Evolutionary conservation across 176 grass and related monocot genomes (phyloP).

Genomic region (Zea mays): DNA sequence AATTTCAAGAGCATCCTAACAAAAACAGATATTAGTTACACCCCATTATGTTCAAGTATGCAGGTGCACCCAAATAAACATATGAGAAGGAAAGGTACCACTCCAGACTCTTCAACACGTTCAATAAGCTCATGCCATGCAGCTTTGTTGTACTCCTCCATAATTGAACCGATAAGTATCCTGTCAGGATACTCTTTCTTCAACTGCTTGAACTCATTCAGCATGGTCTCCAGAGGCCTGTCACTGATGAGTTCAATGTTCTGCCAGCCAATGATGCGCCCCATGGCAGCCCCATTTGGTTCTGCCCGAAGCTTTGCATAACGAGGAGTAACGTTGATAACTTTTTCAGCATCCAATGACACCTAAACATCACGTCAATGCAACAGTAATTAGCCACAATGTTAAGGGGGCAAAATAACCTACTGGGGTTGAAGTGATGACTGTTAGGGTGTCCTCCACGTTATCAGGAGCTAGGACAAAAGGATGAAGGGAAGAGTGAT

Average conservation of each 20-base stretch:
- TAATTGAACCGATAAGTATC: slow-evolving; percentile 94
- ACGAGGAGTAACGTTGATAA: slow-evolving; percentile 94
- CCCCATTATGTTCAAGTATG: slow-evolving; percentile 15
- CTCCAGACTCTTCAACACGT: slow-evolving; percentile 83
- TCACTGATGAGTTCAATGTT: slow-evolving; percentile 99
- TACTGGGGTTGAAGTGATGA: slow-evolving; percentile 10
- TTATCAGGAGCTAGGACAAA: too few species aligned
- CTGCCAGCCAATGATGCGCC: slow-evolving; percentile 91
- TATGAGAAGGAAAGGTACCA: slow-evolving; percentile 34
- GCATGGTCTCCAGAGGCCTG: slow-evolving; percentile 86
- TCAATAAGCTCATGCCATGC: slow-evolving; percentile 99
- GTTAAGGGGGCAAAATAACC: background rate
- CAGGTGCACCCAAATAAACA: slow-evolving; percentile 21
- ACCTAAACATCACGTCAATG: slow-evolving; percentile 50
- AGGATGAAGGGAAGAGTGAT: too few species aligned
- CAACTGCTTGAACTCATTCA: slow-evolving; percentile 87
- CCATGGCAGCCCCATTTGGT: slow-evolving; percentile 76
- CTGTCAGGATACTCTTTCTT: slow-evolving; percentile 93
- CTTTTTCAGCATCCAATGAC: slow-evolving; percentile 89
- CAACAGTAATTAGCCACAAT: slow-evolving; percentile 24
- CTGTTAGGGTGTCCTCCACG: too few species aligned
- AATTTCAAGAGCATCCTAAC: slow-evolving; percentile 92
- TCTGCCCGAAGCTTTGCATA: slow-evolving; percentile 82
- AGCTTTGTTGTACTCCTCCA: slow-evolving; percentile 97
- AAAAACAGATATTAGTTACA: slow-evolving; percentile 25